Conservation (phyloP, 139 green algal species). For the Tetradesmus lagerheimii region DNA sequence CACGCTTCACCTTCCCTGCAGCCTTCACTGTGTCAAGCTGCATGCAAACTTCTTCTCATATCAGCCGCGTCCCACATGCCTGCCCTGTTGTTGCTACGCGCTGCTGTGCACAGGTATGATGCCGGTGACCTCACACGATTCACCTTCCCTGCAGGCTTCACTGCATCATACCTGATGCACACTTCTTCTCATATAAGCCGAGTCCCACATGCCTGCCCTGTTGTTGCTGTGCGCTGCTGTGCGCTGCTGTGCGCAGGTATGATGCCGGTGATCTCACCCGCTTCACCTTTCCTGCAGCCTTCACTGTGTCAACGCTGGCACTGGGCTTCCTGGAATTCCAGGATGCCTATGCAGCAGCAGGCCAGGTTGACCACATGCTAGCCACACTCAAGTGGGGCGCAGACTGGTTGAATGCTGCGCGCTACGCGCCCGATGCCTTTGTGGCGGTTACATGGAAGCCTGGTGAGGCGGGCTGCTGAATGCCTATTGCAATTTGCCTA, state of each 20-base stretch:
- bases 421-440: slow-evolving; percentile 29
- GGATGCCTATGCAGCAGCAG: slow-evolving; percentile 50
- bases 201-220: too few species aligned
- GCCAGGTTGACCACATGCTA: background rate
- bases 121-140: slow-evolving; percentile 79
- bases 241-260: slow-evolving; percentile 52
- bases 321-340: slow-evolving; percentile 76
- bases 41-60: background rate
- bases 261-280: slow-evolving; percentile 79
- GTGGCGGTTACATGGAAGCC: slow-evolving; percentile 38
- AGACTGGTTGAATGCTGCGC: slow-evolving; percentile 72
- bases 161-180: slow-evolving; percentile 75
- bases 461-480: too few species aligned
- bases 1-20: slow-evolving; percentile 75
- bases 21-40: background rate
- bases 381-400: slow-evolving; percentile 72
- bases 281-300: slow-evolving; percentile 82
- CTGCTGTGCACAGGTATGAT: slow-evolving; percentile 57
- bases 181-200: too few species aligned
- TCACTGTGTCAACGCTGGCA: slow-evolving; percentile 76
- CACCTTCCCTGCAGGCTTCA: slow-evolving; percentile 81
- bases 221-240: too few species aligned
- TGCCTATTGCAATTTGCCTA: too few species aligned
- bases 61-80: background rate
- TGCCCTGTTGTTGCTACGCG: background rate